phyloP scores from a whole-genome alignment of 805 yeast genomes.

The Starmerella powellii region DNA sequence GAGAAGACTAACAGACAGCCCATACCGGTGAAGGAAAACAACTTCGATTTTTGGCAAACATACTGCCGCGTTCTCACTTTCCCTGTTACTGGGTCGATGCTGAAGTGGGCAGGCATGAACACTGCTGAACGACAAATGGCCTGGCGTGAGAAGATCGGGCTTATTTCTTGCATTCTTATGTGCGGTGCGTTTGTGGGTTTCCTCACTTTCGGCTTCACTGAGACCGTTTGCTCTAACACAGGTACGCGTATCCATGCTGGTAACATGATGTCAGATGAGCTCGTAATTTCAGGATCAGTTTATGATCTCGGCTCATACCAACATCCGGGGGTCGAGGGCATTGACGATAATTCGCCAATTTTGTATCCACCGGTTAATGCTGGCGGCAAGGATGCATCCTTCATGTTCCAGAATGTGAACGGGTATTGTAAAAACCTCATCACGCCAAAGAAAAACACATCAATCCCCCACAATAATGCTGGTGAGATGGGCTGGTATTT shows the following conservation, averaged over 20 bases:
- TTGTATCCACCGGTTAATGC: slow-evolving; percentile 78
- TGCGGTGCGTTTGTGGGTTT: slow-evolving; percentile 72
- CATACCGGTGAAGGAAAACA: slow-evolving; percentile 18
- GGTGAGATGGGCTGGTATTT: slow-evolving; percentile 78
- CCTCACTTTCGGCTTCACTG: slow-evolving; percentile 81
- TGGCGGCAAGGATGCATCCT: slow-evolving; percentile 44
- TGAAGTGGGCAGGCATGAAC: slow-evolving; percentile 62
- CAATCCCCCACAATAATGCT: slow-evolving; percentile 55
- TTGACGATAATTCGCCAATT: slow-evolving; percentile 51
- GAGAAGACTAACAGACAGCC: slow-evolving; percentile 13
- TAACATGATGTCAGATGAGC: slow-evolving; percentile 45
- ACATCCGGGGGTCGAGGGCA: slow-evolving; percentile 78
- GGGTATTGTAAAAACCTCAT: slow-evolving; percentile 79
- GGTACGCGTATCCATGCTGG: slow-evolving; percentile 44
- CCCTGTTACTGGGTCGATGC: slow-evolving; percentile 77
- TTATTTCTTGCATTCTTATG: slow-evolving; percentile 59
- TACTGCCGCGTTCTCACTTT: slow-evolving; percentile 75
- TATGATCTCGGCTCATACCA: slow-evolving; percentile 54
- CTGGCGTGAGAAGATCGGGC: slow-evolving; percentile 92
- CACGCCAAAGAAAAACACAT: slow-evolving; percentile 50
- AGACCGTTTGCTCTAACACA: slow-evolving; percentile 53
- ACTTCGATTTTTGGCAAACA: slow-evolving; percentile 52
- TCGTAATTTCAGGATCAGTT: slow-evolving; percentile 74
- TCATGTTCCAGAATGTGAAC: slow-evolving; percentile 82
- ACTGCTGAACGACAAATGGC: slow-evolving; percentile 79